A percentile compares a stretch with the other conserved stretches of the same genome.
Conservation (phyloP, 75 land plant genomes). For the Cunninghamia lanceolata region DNA sequence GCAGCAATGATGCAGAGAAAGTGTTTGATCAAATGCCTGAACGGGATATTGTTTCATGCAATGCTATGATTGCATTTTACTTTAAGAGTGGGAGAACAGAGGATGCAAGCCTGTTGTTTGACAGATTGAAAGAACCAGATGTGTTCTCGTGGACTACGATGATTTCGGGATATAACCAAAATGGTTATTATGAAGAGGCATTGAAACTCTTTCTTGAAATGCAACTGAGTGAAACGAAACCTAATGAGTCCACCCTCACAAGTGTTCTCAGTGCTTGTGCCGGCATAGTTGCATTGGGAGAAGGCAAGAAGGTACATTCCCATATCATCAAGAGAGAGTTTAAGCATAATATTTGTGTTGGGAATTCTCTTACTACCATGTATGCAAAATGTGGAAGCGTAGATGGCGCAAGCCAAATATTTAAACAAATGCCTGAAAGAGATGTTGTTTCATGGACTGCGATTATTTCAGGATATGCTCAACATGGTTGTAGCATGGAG, state of each 20-base stretch:
- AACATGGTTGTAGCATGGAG: conserved; percentile 14
- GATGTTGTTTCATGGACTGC: conserved; percentile 31
- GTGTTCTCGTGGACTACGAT: conserved; percentile 14
- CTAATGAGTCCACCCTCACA: not conserved
- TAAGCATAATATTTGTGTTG: conserved; percentile 8
- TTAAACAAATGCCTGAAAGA: conserved; percentile 10
- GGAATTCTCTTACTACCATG: conserved; percentile 25
- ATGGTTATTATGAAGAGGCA: conserved; percentile 39
- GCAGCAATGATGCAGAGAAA: conserved; percentile 5
- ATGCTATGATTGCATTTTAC: conserved; percentile 36
- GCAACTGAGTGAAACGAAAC: conserved; percentile 30
- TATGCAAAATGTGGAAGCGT: conserved; percentile 27
- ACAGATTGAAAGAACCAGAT: conserved; percentile 38
- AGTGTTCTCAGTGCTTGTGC: not conserved
- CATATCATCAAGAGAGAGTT: conserved; percentile 6
- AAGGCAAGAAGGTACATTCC: conserved; percentile 23
- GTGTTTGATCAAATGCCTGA: not conserved
- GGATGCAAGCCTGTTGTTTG: conserved; percentile 22
- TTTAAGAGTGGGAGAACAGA: conserved; percentile 21
- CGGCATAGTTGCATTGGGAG: conserved; percentile 18
- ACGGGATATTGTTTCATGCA: conserved; percentile 45
- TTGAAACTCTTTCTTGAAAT: conserved; percentile 47
- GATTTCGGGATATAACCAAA: conserved; percentile 28
- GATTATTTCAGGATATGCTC: conserved; percentile 24
- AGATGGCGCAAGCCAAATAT: conserved; percentile 16